Conservation (phyloP, 345 rosid species). For the rapeseed (Brassica napus) region DNA sequence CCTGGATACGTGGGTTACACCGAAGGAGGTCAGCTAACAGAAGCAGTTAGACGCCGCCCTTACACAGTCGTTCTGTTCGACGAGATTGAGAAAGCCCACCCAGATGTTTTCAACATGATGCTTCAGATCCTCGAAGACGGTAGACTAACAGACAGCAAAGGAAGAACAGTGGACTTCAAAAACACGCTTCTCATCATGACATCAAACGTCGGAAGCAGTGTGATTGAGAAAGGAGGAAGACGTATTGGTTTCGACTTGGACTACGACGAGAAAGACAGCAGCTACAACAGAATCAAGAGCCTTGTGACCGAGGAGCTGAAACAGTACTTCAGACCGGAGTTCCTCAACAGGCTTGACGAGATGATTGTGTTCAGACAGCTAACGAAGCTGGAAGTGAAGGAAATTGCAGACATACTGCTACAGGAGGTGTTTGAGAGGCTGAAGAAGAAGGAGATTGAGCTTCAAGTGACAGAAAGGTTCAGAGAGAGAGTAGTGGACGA, state of each 20-base stretch:
- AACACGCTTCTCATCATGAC: slow-evolving; percentile 65
- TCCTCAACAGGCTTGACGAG: slow-evolving; percentile 65
- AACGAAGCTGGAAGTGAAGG: slow-evolving; percentile 47
- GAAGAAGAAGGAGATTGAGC: slow-evolving; percentile 48
- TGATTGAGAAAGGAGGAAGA: slow-evolving; percentile 56
- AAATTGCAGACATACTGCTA: slow-evolving; percentile 58
- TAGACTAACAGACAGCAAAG: slow-evolving; percentile 61
- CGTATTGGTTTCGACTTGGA: slow-evolving; percentile 89
- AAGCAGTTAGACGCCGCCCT: slow-evolving; percentile 59
- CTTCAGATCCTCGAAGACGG: slow-evolving; percentile 65
- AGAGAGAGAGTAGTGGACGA: slow-evolving; percentile 53
- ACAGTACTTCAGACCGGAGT: slow-evolving; percentile 63
- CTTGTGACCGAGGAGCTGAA: slow-evolving; percentile 51
- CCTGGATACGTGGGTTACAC: slow-evolving; percentile 65
- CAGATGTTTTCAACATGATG: slow-evolving; percentile 63
- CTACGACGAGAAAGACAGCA: slow-evolving; percentile 90
- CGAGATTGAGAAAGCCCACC: slow-evolving; percentile 72
- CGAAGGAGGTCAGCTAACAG: slow-evolving; percentile 67
- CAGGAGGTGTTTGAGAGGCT: slow-evolving; percentile 50
- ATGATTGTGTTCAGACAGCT: slow-evolving; percentile 61
- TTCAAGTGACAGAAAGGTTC: slow-evolving; percentile 52
- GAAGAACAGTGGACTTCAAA: slow-evolving; percentile 62
- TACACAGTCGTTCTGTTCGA: slow-evolving; percentile 57
- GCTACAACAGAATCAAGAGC: slow-evolving; percentile 76
- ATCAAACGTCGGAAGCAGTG: slow-evolving; percentile 54